A percentile compares a stretch with the other conserved stretches of the same genome.
These are phyloP conservation scores for Nitzschia inconspicua DNA, from an alignment of 108 stramenopile genomes.

Conservation along the genomic window DNA sequence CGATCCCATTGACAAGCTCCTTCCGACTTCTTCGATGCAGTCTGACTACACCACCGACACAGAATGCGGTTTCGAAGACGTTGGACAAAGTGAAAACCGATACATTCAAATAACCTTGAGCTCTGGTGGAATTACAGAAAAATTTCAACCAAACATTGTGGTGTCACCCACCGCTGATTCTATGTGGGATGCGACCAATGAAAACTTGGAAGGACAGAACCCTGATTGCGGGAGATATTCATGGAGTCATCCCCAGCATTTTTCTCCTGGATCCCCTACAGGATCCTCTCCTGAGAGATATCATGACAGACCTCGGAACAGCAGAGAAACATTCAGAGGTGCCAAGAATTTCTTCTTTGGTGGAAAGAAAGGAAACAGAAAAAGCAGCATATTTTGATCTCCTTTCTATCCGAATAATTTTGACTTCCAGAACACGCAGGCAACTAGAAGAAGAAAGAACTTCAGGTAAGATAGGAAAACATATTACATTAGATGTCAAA, in stretches of 20 bases:
- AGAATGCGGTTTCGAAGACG: neutral
- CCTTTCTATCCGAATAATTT: too few species aligned
- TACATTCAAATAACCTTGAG: constrained; percentile 11
- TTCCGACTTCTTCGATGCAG: neutral
- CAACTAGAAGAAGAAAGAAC: too few species aligned
- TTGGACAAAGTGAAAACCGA: neutral
- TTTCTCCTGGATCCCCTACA: neutral
- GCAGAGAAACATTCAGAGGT: neutral
- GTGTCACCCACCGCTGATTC: neutral
- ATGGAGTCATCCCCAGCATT: neutral
- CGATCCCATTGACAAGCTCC: neutral
- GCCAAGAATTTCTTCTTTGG: constrained; percentile 15
- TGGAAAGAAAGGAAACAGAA: constrained; percentile 3
- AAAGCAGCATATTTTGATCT: too few species aligned
- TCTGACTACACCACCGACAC: constrained; percentile 9
- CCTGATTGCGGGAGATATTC: too few species aligned
- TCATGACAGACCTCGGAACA: neutral
- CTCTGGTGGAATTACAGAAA: neutral
- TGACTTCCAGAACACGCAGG: too few species aligned
- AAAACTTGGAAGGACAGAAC: too few species aligned
- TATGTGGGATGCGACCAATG: neutral
- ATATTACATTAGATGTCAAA: too few species aligned
- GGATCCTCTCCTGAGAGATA: neutral
- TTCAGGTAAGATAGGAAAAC: too few species aligned
- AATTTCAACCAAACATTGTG: neutral